Evolutionary conservation across 768 basidiomycete species (phyloP).

Genomic region (Tephrocybe rancida): DNA sequence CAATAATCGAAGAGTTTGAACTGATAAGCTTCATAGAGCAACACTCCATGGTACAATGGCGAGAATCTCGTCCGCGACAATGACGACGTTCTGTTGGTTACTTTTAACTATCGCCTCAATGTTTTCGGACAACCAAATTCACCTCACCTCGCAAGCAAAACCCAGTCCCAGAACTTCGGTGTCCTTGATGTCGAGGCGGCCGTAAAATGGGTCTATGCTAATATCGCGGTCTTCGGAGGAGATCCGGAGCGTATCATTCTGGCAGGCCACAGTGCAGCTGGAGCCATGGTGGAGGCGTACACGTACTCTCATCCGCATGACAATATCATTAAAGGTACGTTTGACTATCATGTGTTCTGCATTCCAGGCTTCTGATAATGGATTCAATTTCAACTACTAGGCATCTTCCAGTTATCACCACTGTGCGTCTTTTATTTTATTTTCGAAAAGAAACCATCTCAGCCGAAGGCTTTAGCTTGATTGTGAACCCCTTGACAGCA

Average conservation of each 20-base stretch:
- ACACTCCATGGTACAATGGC: constrained; percentile 27
- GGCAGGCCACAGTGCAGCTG: constrained; percentile 38
- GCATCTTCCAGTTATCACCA: constrained; percentile 23
- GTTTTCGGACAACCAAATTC: constrained; percentile 40
- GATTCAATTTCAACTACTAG: background rate
- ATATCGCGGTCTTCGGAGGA: constrained; percentile 45
- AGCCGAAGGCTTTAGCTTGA: too few relatives aligned
- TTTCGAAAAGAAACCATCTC: too few relatives aligned
- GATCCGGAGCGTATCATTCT: constrained; percentile 38
- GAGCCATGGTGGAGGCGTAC: constrained; percentile 29
- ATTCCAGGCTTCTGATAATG: constrained; percentile 20
- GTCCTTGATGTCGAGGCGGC: constrained; percentile 37
- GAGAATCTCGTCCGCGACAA: constrained; percentile 31
- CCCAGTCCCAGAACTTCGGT: constrained; percentile 36
- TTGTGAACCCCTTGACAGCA: too few relatives aligned
- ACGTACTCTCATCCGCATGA: constrained; percentile 22
- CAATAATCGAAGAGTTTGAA: too few relatives aligned
- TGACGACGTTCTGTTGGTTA: constrained; percentile 29
- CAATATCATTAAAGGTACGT: constrained; percentile 20
- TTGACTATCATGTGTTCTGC: too few relatives aligned
- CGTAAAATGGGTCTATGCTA: constrained; percentile 45
- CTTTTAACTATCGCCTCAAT: constrained; percentile 30
- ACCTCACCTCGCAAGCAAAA: constrained; percentile 28
- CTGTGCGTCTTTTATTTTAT: too few relatives aligned
- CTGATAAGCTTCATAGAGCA: constrained; percentile 25